These are phyloP conservation scores for Priceomyces fermenticarens DNA, from an alignment of 805 yeast genomes.

Conservation along the genomic window DNA sequence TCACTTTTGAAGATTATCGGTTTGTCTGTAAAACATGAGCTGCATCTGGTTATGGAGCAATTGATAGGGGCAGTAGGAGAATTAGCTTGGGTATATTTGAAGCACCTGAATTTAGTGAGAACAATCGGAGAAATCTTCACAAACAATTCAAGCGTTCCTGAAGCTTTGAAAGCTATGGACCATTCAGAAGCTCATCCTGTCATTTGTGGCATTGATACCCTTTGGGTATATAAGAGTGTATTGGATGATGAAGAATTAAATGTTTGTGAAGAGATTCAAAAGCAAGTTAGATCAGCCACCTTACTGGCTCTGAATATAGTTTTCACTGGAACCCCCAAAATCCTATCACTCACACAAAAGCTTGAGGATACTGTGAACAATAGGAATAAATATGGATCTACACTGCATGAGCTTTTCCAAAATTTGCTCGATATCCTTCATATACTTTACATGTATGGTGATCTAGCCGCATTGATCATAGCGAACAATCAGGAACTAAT, in stretches of 20 bases:
- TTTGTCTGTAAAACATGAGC: no score
- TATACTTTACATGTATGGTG: neutral
- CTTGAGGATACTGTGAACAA: neutral
- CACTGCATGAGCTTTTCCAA: no score
- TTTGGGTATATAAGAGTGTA: conserved; percentile 1
- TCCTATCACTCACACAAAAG: neutral
- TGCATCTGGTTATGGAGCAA: no score
- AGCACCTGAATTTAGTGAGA: no score
- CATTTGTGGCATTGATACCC: neutral
- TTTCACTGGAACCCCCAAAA: neutral
- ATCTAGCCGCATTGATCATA: neutral
- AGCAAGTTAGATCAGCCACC: no score
- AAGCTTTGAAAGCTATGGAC: neutral
- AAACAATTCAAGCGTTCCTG: neutral
- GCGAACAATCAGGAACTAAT: neutral
- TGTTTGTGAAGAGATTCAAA: no score
- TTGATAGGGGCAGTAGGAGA: no score
- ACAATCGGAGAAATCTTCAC: conserved; percentile 1
- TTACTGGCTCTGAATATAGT: neutral
- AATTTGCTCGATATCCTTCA: neutral
- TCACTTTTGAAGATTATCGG: no score
- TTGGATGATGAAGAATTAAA: no score
- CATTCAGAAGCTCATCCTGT: neutral
- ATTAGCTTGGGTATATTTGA: no score
- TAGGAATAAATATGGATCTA: no score